A percentile compares a stretch with the other conserved stretches of the same genome.
Evolutionary conservation across 2,329 filamentous ascomycete species (phyloP).

Genomic region (Myriosclerotinia duriaeana): DNA sequence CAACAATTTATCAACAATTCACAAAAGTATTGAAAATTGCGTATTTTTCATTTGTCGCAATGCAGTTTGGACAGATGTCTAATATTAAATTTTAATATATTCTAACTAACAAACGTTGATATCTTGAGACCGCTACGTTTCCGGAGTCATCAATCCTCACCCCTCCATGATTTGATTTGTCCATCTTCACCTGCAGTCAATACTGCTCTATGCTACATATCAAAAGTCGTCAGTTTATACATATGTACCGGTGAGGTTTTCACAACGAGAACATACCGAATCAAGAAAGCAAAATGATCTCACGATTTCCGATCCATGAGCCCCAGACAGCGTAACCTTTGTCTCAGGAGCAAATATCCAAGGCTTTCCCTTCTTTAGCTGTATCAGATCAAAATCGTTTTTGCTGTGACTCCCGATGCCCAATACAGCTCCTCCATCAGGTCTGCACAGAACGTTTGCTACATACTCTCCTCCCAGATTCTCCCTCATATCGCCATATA

Average conservation of each 20-base stretch:
- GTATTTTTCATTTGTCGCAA: neutral
- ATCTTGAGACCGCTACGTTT: neutral
- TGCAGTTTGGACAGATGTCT: neutral
- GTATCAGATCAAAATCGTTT: slow-evolving; percentile 59
- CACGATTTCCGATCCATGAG: slow-evolving; percentile 63
- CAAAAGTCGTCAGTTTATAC: slow-evolving; percentile 18
- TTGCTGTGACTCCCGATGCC: slow-evolving; percentile 65
- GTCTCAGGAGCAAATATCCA: slow-evolving; percentile 58
- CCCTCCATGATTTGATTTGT: slow-evolving; percentile 43
- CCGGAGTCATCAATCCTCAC: slow-evolving; percentile 26
- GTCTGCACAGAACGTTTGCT: slow-evolving; percentile 62
- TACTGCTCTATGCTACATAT: slow-evolving; percentile 38
- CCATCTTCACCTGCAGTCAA: slow-evolving; percentile 46
- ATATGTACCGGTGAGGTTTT: neutral
- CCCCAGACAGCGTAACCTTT: slow-evolving; percentile 59
- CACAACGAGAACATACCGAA: slow-evolving; percentile 43
- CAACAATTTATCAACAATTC: no score
- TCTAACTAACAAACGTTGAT: neutral
- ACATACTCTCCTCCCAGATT: slow-evolving; percentile 72
- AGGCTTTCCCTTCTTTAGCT: slow-evolving; percentile 51
- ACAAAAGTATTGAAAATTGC: neutral
- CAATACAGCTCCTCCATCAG: slow-evolving; percentile 59
- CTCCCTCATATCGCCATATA: slow-evolving; percentile 69
- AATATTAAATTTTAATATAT: neutral
- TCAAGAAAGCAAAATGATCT: slow-evolving; percentile 64